Percentiles rank a stretch among this genome's conserved stretches.
Conservation (phyloP, 371 early-diverging fungal species). For the Mucor velutinosus region DNA sequence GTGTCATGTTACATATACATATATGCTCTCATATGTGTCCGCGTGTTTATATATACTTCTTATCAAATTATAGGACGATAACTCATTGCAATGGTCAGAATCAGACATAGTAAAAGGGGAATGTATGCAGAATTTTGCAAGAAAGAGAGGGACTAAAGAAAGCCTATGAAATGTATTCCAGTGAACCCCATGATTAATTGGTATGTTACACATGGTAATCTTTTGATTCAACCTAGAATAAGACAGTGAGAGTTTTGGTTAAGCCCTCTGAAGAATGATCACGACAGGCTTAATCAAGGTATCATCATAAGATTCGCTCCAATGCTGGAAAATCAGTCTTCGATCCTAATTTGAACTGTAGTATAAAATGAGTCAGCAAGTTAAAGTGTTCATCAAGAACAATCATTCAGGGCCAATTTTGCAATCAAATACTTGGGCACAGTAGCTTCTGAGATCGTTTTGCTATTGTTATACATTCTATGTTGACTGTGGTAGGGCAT, state of each 20-base stretch:
- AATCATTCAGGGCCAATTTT: too few relatives aligned
- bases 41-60: neutral
- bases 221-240: neutral
- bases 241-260: neutral
- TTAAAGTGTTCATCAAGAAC: too few relatives aligned
- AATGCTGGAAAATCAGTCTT: neutral
- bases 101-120: neutral
- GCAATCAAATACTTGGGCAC: too few relatives aligned
- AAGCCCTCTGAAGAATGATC: neutral
- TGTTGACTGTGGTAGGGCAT: too few relatives aligned
- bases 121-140: neutral
- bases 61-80: neutral
- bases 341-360: too few relatives aligned
- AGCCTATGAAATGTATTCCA: neutral
- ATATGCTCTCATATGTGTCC: neutral
- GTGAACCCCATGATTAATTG: neutral
- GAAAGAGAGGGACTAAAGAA: neutral
- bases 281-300: neutral
- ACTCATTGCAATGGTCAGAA: neutral
- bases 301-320: neutral
- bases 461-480: too few relatives aligned
- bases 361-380: too few relatives aligned
- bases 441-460: too few relatives aligned
- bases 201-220: neutral
- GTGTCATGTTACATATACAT: neutral